phyloP scores from a whole-genome alignment of 768 basidiomycete species.

The Lepiota subincarnata region DNA sequence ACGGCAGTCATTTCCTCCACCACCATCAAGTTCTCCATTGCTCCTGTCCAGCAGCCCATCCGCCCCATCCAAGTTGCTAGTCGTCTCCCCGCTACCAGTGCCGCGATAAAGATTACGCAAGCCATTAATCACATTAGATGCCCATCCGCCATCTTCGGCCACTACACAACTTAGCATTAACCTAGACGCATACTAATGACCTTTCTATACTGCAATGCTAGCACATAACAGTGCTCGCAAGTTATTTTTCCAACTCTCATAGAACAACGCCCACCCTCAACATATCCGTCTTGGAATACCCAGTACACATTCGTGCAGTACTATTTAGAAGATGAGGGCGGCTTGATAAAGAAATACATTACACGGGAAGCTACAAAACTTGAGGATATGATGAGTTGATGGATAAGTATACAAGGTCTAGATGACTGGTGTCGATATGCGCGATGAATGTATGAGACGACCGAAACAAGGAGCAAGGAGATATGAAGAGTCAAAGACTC shows the following conservation, averaged over 20 bases:
- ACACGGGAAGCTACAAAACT: not conserved
- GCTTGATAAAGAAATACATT: not conserved
- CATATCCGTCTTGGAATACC: no score
- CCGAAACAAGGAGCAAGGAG: not conserved
- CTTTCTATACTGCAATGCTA: not conserved
- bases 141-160: not conserved
- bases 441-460: not conserved
- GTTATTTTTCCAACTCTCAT: no score
- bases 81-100: not conserved
- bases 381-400: constrained; percentile 3
- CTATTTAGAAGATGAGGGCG: no score
- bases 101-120: not conserved
- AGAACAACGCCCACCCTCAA: no score
- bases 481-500: not conserved
- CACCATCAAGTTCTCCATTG: constrained; percentile 5
- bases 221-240: not conserved
- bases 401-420: constrained; percentile 12
- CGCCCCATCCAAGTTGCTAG: not conserved
- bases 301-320: no score
- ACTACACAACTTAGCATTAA: not conserved
- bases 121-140: not conserved
- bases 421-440: constrained; percentile 1
- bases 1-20: not conserved
- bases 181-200: not conserved
- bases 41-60: constrained; percentile 11